A percentile compares a stretch with the other conserved stretches of the same genome.
These are phyloP conservation scores for Blepharisma japonicum DNA, from an alignment of 73 alveolate species.

Conservation along the genomic window DNA sequence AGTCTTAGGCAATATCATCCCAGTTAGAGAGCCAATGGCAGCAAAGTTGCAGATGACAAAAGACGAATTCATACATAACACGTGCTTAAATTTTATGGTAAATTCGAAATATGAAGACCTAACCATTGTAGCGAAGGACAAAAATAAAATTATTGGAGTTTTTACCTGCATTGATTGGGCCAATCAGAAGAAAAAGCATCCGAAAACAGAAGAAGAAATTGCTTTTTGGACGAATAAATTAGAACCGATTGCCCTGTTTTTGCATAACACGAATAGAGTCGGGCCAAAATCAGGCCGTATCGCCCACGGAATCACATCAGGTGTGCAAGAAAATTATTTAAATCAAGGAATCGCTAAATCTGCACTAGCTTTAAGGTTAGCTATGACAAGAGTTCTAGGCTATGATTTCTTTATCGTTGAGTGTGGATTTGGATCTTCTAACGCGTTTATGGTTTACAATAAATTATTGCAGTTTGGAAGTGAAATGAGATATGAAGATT, in stretches of 20 bases:
- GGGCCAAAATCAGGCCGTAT: not conserved
- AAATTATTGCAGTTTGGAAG: not conserved
- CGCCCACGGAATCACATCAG: not conserved
- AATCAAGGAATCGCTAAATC: not conserved
- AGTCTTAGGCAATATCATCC: not conserved
- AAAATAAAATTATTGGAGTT: not conserved
- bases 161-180: not conserved
- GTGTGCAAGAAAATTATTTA: not conserved
- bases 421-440: not conserved
- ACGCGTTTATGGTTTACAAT: not conserved
- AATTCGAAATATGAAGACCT: not conserved
- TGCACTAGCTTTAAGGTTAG: slow-evolving; percentile 15
- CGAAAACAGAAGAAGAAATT: not conserved
- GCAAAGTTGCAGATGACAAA: not conserved
- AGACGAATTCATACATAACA: not conserved
- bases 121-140: not conserved
- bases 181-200: not conserved
- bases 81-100: not conserved
- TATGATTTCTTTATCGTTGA: not conserved
- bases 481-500: not conserved
- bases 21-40: not conserved
- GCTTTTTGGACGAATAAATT: not conserved
- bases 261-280: not conserved
- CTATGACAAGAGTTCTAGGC: not conserved
- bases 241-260: not conserved